phyloP scores from a whole-genome alignment of 305 asterid species.

The Fraxinus velutina region DNA sequence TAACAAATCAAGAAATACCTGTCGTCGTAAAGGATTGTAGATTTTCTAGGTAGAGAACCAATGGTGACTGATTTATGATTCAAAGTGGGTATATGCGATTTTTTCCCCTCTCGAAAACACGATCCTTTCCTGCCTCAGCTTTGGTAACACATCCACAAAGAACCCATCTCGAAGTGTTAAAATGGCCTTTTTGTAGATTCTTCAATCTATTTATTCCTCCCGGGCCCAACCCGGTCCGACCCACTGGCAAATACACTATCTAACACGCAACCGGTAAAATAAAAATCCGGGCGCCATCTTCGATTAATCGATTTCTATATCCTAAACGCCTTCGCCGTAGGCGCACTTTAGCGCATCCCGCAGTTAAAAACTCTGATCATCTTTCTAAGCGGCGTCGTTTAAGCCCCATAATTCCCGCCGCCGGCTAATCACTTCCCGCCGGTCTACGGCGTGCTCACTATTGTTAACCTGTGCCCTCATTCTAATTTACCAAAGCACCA shows the following conservation, averaged over 20 bases:
- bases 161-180: not conserved
- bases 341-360: not conserved
- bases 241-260: not conserved
- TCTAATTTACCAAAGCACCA: constrained; percentile 41
- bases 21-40: not conserved
- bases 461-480: constrained; percentile 26
- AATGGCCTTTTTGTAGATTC: not conserved
- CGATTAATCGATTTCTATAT: constrained; percentile 35
- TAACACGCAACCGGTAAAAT: constrained; percentile 22
- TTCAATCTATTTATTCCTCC: not conserved
- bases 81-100: not conserved
- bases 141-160: not conserved
- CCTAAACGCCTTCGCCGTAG: constrained; percentile 17
- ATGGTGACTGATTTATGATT: not conserved
- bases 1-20: not conserved
- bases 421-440: constrained; percentile 37
- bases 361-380: constrained; percentile 1
- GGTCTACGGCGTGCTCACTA: constrained; percentile 32
- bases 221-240: not conserved
- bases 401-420: constrained; percentile 56
- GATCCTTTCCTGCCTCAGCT: not conserved
- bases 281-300: constrained; percentile 35
- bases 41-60: not conserved
- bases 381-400: constrained; percentile 41
- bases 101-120: not conserved